Evolutionary conservation across 495 filamentous ascomycete species (phyloP), one percentile per base, ranked within the genome.

Genomic region (Penicillium malachiteum): DNA sequence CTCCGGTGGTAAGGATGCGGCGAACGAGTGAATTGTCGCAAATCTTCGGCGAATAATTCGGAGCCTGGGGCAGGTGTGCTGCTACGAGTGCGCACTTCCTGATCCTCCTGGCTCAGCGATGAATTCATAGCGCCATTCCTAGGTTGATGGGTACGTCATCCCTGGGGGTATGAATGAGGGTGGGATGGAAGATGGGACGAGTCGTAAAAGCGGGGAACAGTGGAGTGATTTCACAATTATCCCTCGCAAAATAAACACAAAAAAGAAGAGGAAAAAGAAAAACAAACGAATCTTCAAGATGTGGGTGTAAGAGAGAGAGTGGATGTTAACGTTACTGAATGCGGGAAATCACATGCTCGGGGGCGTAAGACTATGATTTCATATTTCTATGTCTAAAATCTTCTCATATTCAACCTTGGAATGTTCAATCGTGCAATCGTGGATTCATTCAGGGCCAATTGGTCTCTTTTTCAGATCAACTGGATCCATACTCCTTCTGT

Each of bases 1-100:
- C 69, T 78, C 57, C 81, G 83, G 62, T 84, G 80, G 60, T 92
- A 91, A 7, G 89, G 89, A 72, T 91, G 88, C 38, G 89, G 88
- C 39, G 89, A 91, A 63, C 88, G 86, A 48, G 85, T 87, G 43
- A 84, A 78, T 34, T 76, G 68, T 65, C 83, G 78, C 55, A 82
- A 62, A 39, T 64, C 44, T 37, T 71, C 66, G 38, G 59, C 45
- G 16, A 59, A 56, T 11, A 58, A 35, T 42, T 67, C 69, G 39
- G 62, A 56, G 45, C 55, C 57, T 13, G 42, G 42, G 44, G 55
- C 59, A 52, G 65, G 57, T 33, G 62, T 61, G 47, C 52, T 64
- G 30, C 48, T 66, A 55, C 60, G 62, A 33, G 58, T 54, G 57
- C 59, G 44, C 52, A 51, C 59, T 54, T 65, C 60, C 49, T 70